These are phyloP conservation scores for Udeniomyces megalosporus DNA, from an alignment of 768 basidiomycete genomes.

Conservation along the genomic window DNA sequence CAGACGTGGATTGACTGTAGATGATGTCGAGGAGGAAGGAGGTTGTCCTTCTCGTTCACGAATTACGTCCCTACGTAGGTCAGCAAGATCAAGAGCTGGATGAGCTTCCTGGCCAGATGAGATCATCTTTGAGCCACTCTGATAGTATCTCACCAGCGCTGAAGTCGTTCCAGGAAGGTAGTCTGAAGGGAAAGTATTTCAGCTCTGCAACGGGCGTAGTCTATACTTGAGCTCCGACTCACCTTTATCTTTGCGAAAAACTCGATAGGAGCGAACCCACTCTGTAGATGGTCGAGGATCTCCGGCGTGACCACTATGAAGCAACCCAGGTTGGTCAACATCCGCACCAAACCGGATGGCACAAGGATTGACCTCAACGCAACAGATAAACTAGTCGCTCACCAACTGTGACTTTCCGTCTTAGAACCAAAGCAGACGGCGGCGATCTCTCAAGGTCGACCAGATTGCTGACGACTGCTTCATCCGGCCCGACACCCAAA, in stretches of 20 bases:
- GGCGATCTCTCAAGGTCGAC: constrained; percentile 57
- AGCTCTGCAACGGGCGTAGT: too few relatives aligned
- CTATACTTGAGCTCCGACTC: too few relatives aligned
- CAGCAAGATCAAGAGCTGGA: neutral
- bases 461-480: constrained; percentile 58
- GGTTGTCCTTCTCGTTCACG: constrained; percentile 32
- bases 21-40: too few relatives aligned
- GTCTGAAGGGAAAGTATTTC: too few relatives aligned
- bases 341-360: too few relatives aligned
- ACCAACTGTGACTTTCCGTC: constrained; percentile 56
- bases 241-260: constrained; percentile 73
- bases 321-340: too few relatives aligned
- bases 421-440: constrained; percentile 65
- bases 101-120: constrained; percentile 36
- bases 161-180: constrained; percentile 72
- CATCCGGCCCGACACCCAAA: constrained; percentile 60
- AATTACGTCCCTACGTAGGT: too few relatives aligned
- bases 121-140: constrained; percentile 79
- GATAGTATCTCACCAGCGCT: constrained; percentile 46
- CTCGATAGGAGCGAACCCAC: constrained; percentile 70
- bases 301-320: constrained; percentile 45
- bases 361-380: too few relatives aligned
- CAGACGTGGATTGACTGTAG: neutral
- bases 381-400: too few relatives aligned
- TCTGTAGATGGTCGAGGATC: constrained; percentile 51